Evolutionary conservation across 805 yeast species (phyloP).

Genomic region (baker's yeast (Saccharomyces cerevisiae)): DNA sequence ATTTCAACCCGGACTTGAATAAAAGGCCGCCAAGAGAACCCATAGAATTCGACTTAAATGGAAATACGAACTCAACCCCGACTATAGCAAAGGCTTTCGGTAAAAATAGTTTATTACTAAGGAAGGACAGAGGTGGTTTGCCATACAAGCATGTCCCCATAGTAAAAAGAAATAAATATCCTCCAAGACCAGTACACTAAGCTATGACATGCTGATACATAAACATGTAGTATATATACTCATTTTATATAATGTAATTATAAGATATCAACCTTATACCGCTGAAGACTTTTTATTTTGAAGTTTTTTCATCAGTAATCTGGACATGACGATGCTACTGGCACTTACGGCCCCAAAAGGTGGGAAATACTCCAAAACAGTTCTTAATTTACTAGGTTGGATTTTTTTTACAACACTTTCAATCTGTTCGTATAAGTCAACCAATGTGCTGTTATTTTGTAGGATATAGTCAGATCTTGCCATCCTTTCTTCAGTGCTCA

Average conservation of each 20-base stretch:
- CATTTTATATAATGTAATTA: not conserved
- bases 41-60: conserved; percentile 10
- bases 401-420: conserved; percentile 33
- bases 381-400: conserved; percentile 32
- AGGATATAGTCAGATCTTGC: conserved; percentile 57
- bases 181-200: conserved; percentile 14
- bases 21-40: conserved; percentile 25
- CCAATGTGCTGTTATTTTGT: conserved; percentile 47
- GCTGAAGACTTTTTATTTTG: not conserved
- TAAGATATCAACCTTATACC: not conserved
- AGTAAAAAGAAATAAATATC: conserved; percentile 24
- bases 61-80: conserved; percentile 11
- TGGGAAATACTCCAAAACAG: conserved; percentile 34
- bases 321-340: conserved; percentile 21
- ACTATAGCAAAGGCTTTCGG: conserved; percentile 30
- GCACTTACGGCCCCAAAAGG: conserved; percentile 34
- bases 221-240: not conserved
- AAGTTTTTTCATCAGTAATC: conserved; percentile 8
- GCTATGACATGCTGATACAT: not conserved
- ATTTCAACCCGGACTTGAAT: conserved; percentile 22
- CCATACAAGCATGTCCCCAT: conserved; percentile 31
- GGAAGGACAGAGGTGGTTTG: conserved; percentile 30
- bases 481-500: conserved; percentile 53
- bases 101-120: conserved; percentile 23
- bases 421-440: conserved; percentile 37